Percentiles rank a stretch among this genome's conserved stretches.
phyloP scores from a whole-genome alignment of 75 land plant genomes.

The Cupressus sempervirens region DNA sequence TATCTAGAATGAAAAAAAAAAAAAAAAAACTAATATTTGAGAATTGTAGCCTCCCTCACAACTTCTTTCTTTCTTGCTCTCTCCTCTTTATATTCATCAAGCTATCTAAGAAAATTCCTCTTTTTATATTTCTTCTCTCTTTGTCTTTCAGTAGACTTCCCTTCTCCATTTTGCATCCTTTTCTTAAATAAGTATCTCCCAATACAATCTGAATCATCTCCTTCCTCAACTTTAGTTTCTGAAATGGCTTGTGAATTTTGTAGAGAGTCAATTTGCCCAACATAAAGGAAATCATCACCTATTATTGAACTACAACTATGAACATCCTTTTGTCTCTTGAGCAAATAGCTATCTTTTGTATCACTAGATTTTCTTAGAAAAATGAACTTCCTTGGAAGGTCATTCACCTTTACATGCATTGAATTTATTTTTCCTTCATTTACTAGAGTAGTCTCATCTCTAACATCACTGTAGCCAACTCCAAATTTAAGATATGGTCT shows the following conservation, averaged over 20 bases:
- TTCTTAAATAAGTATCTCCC: not conserved
- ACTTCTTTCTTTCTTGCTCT: not conserved
- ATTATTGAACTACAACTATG: not conserved
- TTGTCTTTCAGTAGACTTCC: not conserved
- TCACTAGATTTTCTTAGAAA: not conserved
- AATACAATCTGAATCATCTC: not conserved
- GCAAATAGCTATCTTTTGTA: not conserved
- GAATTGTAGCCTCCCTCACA: conserved; percentile 5
- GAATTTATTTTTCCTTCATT: not conserved
- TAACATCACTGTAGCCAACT: not conserved
- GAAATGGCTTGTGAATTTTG: not conserved
- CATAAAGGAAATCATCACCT: not conserved
- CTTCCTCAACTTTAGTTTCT: not conserved
- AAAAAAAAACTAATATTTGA: no score
- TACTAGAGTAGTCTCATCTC: not conserved
- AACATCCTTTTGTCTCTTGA: not conserved
- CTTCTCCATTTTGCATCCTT: not conserved
- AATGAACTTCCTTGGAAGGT: not conserved
- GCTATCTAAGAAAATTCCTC: not conserved
- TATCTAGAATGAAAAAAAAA: no score
- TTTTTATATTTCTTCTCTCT: not conserved
- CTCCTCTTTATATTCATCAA: not conserved
- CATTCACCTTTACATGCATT: not conserved
- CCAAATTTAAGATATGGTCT: no score
- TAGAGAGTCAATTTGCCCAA: not conserved